Evolutionary conservation across 140 eudicot species (phyloP), one percentile per base, ranked within the genome.

Genomic region (Eryngium alpinum): DNA sequence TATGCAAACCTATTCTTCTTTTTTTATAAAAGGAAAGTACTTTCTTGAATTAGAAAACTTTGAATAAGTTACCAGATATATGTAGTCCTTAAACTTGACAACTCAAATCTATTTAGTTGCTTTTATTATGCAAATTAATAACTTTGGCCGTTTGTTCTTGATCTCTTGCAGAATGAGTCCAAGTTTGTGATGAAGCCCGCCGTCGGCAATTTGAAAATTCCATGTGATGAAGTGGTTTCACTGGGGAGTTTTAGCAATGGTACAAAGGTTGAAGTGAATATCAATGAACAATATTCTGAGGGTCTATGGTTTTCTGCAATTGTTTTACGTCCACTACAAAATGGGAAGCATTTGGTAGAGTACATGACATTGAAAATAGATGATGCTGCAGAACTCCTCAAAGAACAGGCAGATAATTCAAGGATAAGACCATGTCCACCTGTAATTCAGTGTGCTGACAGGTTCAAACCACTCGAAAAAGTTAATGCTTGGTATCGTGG

Each of bases 401-500:
- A 70, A 84, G 95, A 90, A 87, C 87, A 86, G 89, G 89, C 86
- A 13, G 84, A 84, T 79, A 88, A 87, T 80, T 70, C 29, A 21
- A 84, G 85, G 81, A 82, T 92, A 78, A 88, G 96, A 85, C 92
- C 97, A 52, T 77, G 81, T 78, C 97, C 92, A 10, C 90, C 91
- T 67, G 44, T 84, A 51, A 63, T 67, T 16, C 89, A 88, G 79
- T 71, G 79, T 51, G 72, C 57, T 53, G 77, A 67, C 72, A 83
- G 19, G 32, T 92, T 70, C 75, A 85, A 82, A 80, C 83, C 81
- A 11, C 75, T 82, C 81, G 90, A 90, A n/a, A 43, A 81, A 83
- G 90, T 92, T 73, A 93, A 90, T 77, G 97, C 95, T 81, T 89
- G 93, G 93, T 79, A 84, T 70, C 84, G 87, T 56, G 84, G 77